These are phyloP conservation scores for Verticillium nubilum DNA, from an alignment of 2,329 filamentous ascomycete genomes.

Conservation along the genomic window DNA sequence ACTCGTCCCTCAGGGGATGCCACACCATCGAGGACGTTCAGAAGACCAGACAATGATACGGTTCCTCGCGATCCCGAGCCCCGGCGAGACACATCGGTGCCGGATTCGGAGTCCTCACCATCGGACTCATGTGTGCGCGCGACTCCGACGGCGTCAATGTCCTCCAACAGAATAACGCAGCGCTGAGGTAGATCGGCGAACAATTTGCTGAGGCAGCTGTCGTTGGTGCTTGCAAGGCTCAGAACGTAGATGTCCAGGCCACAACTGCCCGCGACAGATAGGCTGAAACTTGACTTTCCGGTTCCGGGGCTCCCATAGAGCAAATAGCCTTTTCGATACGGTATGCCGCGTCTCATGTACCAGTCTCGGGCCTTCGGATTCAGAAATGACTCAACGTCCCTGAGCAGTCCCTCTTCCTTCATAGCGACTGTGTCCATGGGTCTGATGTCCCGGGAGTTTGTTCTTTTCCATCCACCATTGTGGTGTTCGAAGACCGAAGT, in stretches of 20 bases:
- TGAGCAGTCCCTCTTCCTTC: too few relatives aligned
- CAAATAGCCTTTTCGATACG: too few relatives aligned
- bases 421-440: too few relatives aligned
- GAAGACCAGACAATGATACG: slow-evolving; percentile 68
- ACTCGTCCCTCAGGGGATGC: slow-evolving; percentile 60
- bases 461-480: too few relatives aligned
- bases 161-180: slow-evolving; percentile 70
- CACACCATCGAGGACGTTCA: slow-evolving; percentile 77
- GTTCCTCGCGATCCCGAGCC: slow-evolving; percentile 13
- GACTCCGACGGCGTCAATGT: slow-evolving; percentile 69
- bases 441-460: too few relatives aligned
- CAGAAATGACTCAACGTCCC: too few relatives aligned
- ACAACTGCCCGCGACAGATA: slow-evolving; percentile 66
- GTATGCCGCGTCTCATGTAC: too few relatives aligned
- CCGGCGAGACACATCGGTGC: too few relatives aligned
- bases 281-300: slow-evolving; percentile 12
- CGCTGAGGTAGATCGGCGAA: slow-evolving; percentile 63
- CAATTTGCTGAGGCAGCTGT: slow-evolving; percentile 59
- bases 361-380: too few relatives aligned
- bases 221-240: slow-evolving; percentile 62
- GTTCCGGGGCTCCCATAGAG: neutral
- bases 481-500: too few relatives aligned
- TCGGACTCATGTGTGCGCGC: slow-evolving; percentile 49
- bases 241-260: slow-evolving; percentile 69
- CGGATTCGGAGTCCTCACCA: slow-evolving; percentile 13